Base-by-base conservation (phyloP, 2,329 filamentous ascomycete genomes). In the Emergomyces africanus region DNA sequence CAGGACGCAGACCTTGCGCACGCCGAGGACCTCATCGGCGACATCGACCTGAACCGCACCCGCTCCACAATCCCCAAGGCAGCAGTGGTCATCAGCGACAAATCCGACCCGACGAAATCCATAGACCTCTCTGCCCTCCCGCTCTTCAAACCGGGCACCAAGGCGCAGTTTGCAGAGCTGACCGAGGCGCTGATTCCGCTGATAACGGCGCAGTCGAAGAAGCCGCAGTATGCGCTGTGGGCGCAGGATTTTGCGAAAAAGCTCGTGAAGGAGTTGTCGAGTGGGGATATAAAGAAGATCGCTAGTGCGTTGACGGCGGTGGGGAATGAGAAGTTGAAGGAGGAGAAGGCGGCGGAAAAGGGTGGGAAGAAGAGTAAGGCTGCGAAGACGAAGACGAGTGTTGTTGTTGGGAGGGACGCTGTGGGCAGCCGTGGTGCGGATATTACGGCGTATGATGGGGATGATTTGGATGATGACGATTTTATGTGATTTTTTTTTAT, bases 321-420 rank as follows among this genome's bases (percentile, higher is more conserved):
- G 59, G 83, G 89, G 71, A 99, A 99, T 72, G 94, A 97, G 83
- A 96, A 95, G 82, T 87, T 97, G 87, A 95, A 90, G 79, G 91
- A 96, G 74, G 94, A 99, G 82, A 96, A 97, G 82, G 85, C 87
- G 3, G 84, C 89, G 3, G 90, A 96, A 65, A 96, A 96, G 81
- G 86, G 89, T 58, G 89, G 87, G 69, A 99, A 97, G 88, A 99
- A 97, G 84, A 85, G 81, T 67, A 97, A 97, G 83, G 91, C 91
- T 4, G 88, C 89, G 62, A 97, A 97, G 84, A 95, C 88, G 44
- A 99, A 99, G 84, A 84, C 88, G 20, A 86, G 84, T 6, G 79
- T 97, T 55, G 87, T 88, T 59, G 84, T 61, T 77, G 75, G 69
- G 77, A 70, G 76, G 80, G 76, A 72, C 80, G 68, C 75, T 72